phyloP scores from a whole-genome alignment of 345 rosid genomes.

The Aegle marmelos region DNA sequence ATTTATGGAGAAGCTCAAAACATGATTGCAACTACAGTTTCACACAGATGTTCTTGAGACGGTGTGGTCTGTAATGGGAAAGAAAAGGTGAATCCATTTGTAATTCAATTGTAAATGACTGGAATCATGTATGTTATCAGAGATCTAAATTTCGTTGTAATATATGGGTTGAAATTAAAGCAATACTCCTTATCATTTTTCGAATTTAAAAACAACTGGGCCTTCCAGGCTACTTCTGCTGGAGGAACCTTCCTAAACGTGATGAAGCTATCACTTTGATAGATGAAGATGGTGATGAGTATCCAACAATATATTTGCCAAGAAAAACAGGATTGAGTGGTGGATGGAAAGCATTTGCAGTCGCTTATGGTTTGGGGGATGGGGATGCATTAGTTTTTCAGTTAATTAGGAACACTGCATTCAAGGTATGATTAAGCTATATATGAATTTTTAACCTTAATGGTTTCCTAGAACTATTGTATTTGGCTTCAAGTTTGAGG shows the following conservation, averaged over 20 bases:
- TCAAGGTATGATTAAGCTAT: conserved; percentile 41
- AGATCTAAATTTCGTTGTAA: background rate
- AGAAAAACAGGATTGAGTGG: conserved; percentile 58
- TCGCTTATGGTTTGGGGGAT: conserved; percentile 59
- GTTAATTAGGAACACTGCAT: conserved; percentile 37
- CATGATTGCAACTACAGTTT: background rate
- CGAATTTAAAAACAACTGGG: conserved; percentile 29
- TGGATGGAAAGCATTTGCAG: conserved; percentile 76
- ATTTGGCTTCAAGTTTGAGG: background rate
- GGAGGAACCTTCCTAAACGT: conserved; percentile 36
- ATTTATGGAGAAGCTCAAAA: background rate
- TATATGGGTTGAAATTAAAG: background rate
- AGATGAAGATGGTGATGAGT: conserved; percentile 44
- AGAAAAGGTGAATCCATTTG: background rate
- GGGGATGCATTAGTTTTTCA: conserved; percentile 69
- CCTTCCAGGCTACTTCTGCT: conserved; percentile 54
- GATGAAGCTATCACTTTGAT: conserved; percentile 43
- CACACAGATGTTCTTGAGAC: background rate
- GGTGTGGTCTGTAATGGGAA: background rate
- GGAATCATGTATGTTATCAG: background rate
- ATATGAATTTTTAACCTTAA: background rate
- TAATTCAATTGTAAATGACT: background rate
- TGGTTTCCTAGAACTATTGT: background rate
- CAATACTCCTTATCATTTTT: background rate
- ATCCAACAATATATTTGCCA: conserved; percentile 46